Percentiles rank a stretch among this genome's conserved stretches.
These are phyloP conservation scores for Boletus bicolor DNA, from an alignment of 768 basidiomycete genomes.

Conservation along the genomic window DNA sequence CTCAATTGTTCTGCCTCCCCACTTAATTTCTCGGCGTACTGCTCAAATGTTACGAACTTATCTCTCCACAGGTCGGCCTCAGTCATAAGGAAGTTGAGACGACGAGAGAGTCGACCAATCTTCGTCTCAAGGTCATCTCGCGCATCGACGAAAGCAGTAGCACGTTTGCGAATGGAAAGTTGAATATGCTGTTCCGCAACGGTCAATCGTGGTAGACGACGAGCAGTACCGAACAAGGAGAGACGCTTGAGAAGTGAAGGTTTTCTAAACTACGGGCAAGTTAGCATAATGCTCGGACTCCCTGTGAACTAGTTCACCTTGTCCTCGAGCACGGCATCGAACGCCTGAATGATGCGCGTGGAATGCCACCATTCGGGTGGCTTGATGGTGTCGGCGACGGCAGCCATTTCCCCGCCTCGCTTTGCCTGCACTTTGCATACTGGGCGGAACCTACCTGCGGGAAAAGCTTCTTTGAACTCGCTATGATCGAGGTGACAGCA, in stretches of 20 bases:
- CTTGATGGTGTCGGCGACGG: constrained; percentile 87
- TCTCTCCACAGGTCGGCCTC: constrained; percentile 89
- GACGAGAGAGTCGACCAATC: constrained; percentile 80
- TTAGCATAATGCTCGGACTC: constrained; percentile 1
- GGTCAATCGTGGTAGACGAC: constrained; percentile 69
- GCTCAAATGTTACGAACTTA: constrained; percentile 92
- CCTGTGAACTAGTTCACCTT: constrained; percentile 45
- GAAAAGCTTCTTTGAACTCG: constrained; percentile 94
- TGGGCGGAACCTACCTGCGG: constrained; percentile 86
- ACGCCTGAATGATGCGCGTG: constrained; percentile 85
- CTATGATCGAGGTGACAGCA: constrained; percentile 36
- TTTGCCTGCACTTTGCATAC: constrained; percentile 90
- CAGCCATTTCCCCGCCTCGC: constrained; percentile 70
- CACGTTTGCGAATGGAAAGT: constrained; percentile 85
- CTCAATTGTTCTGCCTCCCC: constrained; percentile 82
- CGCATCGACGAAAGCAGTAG: constrained; percentile 92
- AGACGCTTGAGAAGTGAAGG: constrained; percentile 85
- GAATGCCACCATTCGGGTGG: constrained; percentile 95
- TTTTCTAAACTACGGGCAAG: constrained; percentile 67
- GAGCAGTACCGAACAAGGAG: constrained; percentile 67
- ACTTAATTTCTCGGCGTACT: constrained; percentile 88
- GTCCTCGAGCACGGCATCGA: constrained; percentile 83
- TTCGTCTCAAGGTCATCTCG: constrained; percentile 92
- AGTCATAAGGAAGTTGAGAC: constrained; percentile 90
- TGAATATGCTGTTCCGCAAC: constrained; percentile 83